phyloP scores from a whole-genome alignment of 108 stramenopile genomes.

The Nitzschia sp. region DNA sequence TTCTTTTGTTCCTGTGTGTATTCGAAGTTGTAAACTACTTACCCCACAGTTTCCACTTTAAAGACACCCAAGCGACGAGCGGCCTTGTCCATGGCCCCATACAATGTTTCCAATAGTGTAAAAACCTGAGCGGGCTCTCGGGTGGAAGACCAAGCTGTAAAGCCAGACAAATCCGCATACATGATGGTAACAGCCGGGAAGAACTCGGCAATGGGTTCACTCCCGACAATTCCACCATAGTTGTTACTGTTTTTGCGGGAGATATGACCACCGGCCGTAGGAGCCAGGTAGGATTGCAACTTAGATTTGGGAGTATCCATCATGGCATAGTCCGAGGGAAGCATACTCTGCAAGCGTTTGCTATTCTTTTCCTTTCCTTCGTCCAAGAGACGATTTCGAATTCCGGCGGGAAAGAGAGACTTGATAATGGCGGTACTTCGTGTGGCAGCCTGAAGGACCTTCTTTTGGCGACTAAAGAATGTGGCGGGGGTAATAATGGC shows the following conservation, averaged over 20 bases:
- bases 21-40: too few species aligned
- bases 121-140: slow-evolving; percentile 25
- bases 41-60: slow-evolving; percentile 14
- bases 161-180: slow-evolving; percentile 31
- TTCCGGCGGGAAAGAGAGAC: slow-evolving; percentile 13
- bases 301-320: slow-evolving; percentile 11
- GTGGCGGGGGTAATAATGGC: not conserved
- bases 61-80: slow-evolving; percentile 11
- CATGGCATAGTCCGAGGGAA: not conserved
- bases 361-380: not conserved
- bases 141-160: slow-evolving; percentile 19
- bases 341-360: not conserved
- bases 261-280: too few species aligned
- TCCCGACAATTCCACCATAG: not conserved
- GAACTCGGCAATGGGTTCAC: slow-evolving; percentile 31
- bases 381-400: slow-evolving; percentile 15
- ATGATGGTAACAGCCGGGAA: slow-evolving; percentile 21
- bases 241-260: not conserved
- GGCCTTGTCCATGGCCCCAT: slow-evolving; percentile 19
- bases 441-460: slow-evolving; percentile 8
- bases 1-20: too few species aligned
- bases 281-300: not conserved
- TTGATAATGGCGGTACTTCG: slow-evolving; percentile 12
- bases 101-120: slow-evolving; percentile 19
- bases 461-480: slow-evolving; percentile 14